Evolutionary conservation across 441 rosid species (phyloP).

Genomic region (Theobroma grandiflorum): DNA sequence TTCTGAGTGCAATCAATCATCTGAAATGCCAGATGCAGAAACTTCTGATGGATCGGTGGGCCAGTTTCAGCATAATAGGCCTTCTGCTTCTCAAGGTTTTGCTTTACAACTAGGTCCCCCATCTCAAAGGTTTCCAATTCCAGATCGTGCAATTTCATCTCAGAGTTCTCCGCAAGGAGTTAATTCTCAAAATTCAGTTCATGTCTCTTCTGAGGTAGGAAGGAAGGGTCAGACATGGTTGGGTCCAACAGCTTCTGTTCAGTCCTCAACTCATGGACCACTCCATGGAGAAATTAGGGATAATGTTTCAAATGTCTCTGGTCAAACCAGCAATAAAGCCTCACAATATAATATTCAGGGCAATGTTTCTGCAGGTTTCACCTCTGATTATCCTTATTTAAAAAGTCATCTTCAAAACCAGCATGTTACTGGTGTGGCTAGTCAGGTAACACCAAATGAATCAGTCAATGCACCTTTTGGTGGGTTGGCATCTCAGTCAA

Average conservation of each 20-base stretch:
- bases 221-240: constrained; percentile 48
- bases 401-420: constrained; percentile 53
- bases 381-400: constrained; percentile 55
- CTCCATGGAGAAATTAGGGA: constrained; percentile 47
- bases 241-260: constrained; percentile 55
- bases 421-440: constrained; percentile 46
- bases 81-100: constrained; percentile 75
- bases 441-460: constrained; percentile 40
- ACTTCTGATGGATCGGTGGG: constrained; percentile 61
- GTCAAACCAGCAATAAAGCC: constrained; percentile 35
- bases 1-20: constrained; percentile 45
- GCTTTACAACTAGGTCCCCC: constrained; percentile 86
- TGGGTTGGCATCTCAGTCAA: constrained; percentile 47
- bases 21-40: constrained; percentile 57
- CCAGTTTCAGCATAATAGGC: constrained; percentile 52
- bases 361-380: constrained; percentile 39
- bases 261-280: constrained; percentile 48
- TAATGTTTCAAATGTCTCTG: constrained; percentile 35
- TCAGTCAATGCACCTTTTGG: constrained; percentile 43
- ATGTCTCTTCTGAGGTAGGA: constrained; percentile 44
- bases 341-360: constrained; percentile 33
- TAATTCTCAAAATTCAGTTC: constrained; percentile 39
- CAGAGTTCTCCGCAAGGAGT: constrained; percentile 44
- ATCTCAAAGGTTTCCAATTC: constrained; percentile 61
- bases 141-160: constrained; percentile 47